Evolutionary conservation across 345 rosid genomes (phyloP).

Genomic region (Salix viminalis): DNA sequence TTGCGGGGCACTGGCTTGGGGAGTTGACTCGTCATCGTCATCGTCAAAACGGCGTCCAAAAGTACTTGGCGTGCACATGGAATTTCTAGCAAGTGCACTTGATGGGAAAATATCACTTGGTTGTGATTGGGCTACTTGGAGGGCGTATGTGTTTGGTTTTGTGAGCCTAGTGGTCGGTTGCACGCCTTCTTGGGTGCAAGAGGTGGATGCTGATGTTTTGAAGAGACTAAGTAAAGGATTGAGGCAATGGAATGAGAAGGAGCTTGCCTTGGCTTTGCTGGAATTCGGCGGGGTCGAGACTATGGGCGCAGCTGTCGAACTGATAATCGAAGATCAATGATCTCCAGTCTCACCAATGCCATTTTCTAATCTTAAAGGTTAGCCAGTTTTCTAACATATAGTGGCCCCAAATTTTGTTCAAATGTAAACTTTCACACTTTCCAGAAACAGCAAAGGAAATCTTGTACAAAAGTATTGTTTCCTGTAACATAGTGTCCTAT

Average conservation of each 20-base stretch:
- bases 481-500: not conserved
- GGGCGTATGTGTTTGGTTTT: constrained; percentile 75
- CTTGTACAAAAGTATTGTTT: not conserved
- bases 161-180: constrained; percentile 69
- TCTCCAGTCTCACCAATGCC: not conserved
- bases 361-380: not conserved
- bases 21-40: constrained; percentile 60
- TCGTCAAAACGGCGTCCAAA: constrained; percentile 67
- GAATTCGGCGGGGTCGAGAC: constrained; percentile 62
- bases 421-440: not conserved
- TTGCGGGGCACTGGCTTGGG: constrained; percentile 89
- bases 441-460: not conserved
- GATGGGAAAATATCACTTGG: constrained; percentile 90
- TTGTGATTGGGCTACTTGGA: constrained; percentile 74
- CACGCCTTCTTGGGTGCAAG: constrained; percentile 74
- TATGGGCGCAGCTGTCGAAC: constrained; percentile 64
- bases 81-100: constrained; percentile 74
- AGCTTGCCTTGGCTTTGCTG: constrained; percentile 72
- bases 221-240: constrained; percentile 79
- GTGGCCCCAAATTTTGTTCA: constrained; percentile 2
- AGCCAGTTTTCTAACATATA: not conserved
- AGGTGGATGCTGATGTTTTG: constrained; percentile 63
- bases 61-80: constrained; percentile 69
- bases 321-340: constrained; percentile 40
- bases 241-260: constrained; percentile 81